Base-by-base conservation (phyloP, 768 basidiomycete genomes). In the Neoboletus brunneissimus region DNA sequence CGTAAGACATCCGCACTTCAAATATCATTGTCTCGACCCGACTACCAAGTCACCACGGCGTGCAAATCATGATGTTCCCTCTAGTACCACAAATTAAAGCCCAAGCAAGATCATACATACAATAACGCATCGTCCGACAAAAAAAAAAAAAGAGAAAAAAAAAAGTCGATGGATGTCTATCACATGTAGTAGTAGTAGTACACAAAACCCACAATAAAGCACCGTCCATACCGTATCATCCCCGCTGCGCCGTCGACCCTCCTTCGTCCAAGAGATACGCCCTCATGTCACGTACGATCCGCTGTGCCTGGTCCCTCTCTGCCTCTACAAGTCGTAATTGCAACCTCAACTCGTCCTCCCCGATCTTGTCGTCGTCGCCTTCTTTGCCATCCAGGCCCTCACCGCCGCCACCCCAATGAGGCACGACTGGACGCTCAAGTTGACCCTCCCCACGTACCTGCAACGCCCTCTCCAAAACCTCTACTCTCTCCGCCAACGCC, bases 401-500 rank as follows among this genome's bases (percentile, higher is more conserved):
- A 0, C 29, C n/a, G 1, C 20, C 2, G 9, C 10, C 38, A 10
- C 8, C 13, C 22, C 8, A 23, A 31, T 8, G 31, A 18, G 8
- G 40, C 6, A 38, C 18, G 1, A 10, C 20, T 2, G 31, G 23
- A 44, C 2, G 13, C 7, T 32, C 13, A 29, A 7, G 22, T 11
- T n/a, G 35, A 18, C 16, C 47, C 31, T 37, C 54, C 15, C 13
- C 38, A 1, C 51, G 43, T 11, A 54, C 56, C 37, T 53, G 40
- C 45, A 70, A 27, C 5, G 54, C 47, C 57, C 40, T 57, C 46
- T 70, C 71, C 35, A 70, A 49, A 7, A 51, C 48, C 34, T 58
- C 64, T 9, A 72, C 69, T 10, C 67, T 57, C 46, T 68, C 71
- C 8, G 57, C 55, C 53, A 70, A 55, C 16, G 48, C 55, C 25